Base-by-base conservation (phyloP, 202 grass and related monocot genomes). In the Carex sylvatica region DNA sequence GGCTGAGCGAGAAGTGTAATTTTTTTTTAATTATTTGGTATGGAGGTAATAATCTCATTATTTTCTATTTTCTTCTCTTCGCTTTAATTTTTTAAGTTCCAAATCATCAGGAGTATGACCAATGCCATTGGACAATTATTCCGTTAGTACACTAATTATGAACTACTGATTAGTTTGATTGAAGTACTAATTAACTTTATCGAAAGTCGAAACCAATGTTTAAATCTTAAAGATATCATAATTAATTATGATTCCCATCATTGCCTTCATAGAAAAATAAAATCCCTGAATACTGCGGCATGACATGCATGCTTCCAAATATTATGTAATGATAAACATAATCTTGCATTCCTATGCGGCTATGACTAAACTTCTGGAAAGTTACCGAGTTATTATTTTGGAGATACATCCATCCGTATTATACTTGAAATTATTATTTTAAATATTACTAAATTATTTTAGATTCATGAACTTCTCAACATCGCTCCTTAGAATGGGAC, bases 101-200 rank as follows among this genome's bases (percentile, higher is more conserved):
- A 49, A 12, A 49, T 12, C 9, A 47, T 0, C 44, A 47, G 44
- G 44, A 47, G 38, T 40, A 40, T 3, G 15, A 5, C 15, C 20
- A 26, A 52, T 51, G 44, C 15, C 46, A n/a, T 74, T 24, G 46
- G 13, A 30, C 23, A 74, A 74, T 74, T 53, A 54, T 74, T 74
- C 44, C 9, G 12, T 52, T 74, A 40, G 22, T 74, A 52, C 70
- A 73, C 11, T 74, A 74, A 47, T 71, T 42, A 71, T 71, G 18
- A 71, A 74, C 19, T 24, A 62, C 60, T 74, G 42, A 18, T 74
- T 74, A 30, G 70, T 46, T 16, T 74, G 70, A 70, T 70, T 70
- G 36, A 71, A 24, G 8, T 71, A 44, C 68, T 47, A 46, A 47
- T 71, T 71, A 70, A 71, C 68, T 71, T 70, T 11, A 3, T 20